Percentiles rank a stretch among this genome's conserved stretches.
Conservation (phyloP, 1,284 basidiomycete genomes). For the Anthracocystis setariae region DNA sequence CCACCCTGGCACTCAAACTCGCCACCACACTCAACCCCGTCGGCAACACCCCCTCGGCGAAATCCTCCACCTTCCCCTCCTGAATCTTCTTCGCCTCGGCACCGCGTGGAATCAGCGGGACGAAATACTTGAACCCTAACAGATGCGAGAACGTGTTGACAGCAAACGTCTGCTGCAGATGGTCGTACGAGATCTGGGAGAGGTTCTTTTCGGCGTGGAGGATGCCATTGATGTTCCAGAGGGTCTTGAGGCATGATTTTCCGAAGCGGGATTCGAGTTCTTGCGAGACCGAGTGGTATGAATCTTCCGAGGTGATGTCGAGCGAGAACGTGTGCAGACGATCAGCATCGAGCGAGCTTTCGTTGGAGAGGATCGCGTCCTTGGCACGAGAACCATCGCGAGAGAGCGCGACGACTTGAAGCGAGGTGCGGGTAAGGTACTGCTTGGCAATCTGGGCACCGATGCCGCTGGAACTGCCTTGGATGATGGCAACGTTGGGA, state of each 20-base stretch:
- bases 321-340: conserved; percentile 69
- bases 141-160: conserved; percentile 72
- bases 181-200: conserved; percentile 71
- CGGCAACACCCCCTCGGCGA: conserved; percentile 64
- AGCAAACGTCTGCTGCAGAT: conserved; percentile 69
- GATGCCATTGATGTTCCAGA: conserved; percentile 71
- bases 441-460: conserved; percentile 54
- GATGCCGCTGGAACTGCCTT: conserved; percentile 56
- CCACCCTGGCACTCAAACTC: conserved; percentile 74
- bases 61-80: conserved; percentile 52
- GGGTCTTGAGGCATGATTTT: conserved; percentile 66
- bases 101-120: conserved; percentile 69
- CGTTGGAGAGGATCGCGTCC: conserved; percentile 62
- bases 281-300: conserved; percentile 67
- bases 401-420: conserved; percentile 70
- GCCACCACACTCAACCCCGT: conserved; percentile 68
- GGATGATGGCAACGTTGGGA: conserved; percentile 59
- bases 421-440: conserved; percentile 67
- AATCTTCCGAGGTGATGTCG: conserved; percentile 69
- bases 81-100: conserved; percentile 38
- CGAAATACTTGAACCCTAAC: conserved; percentile 71
- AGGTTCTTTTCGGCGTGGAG: conserved; percentile 74
- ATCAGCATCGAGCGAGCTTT: conserved; percentile 38
- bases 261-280: conserved; percentile 69
- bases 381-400: conserved; percentile 63